Base-by-base conservation (phyloP, 163 green algal genomes). In the Chlamydomonas reinhardtii region DNA sequence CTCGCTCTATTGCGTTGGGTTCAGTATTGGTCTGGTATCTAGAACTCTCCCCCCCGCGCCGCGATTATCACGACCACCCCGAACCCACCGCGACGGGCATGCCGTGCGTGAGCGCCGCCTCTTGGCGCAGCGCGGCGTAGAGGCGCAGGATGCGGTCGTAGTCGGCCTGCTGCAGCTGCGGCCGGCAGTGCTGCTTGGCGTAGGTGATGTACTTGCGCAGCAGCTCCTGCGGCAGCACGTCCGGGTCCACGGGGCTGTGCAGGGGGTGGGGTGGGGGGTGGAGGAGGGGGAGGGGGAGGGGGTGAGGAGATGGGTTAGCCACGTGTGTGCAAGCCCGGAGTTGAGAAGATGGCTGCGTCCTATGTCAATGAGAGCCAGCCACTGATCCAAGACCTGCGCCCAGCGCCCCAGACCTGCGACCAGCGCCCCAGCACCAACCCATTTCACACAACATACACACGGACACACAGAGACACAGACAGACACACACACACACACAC, bases 191-290 rank as follows among this genome's bases (percentile, higher is more conserved):
- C 89, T 97, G 91, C 93, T 98, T 98, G 37, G 98, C 96, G 85
- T 98, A 99, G 6, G 96, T 96, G 75, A 99, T 96, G 94, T 99
- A 99, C 94, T 99, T 99, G 70, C 94, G 92, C 86, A 99, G 95
- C 91, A 97, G 85, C 12, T 98, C 95, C 90, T 99, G 97, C 15
- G 90, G 76, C 22, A 99, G 90, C 25, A 96, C 90, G 87, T 94
- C 92, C 25, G 91, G 89, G 71, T 96, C 91, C 32, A 69, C 31
- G 6, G 39, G 66, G 77, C 77, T 85, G 77, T 85, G 77, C n/a
- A 31, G 66, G 25, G n/a, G 25, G 48, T 2, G 6, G 48, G 32
- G 22, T 19, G 69, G 69, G 34, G 5, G 1, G 37, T n/a, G 24
- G 37, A 56, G 70, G 35, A 22, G 69, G 32, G 69, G 34, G 69